These are phyloP conservation scores for Fusarium floridanum DNA, from an alignment of 2,329 filamentous ascomycete genomes.

Conservation along the genomic window DNA sequence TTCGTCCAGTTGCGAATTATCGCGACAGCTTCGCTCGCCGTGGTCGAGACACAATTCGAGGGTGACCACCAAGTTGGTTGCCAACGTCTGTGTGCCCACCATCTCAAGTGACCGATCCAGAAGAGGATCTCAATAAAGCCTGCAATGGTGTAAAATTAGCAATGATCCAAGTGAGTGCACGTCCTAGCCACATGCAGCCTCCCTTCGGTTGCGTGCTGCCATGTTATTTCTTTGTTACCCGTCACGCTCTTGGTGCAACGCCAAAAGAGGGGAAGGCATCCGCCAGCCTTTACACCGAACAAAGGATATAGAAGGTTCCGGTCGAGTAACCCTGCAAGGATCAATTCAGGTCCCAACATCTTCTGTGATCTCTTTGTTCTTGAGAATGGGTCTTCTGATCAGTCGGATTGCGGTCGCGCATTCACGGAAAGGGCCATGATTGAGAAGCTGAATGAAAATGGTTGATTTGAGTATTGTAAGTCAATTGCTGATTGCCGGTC, in stretches of 20 bases:
- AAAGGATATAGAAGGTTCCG: slow-evolving; percentile 21
- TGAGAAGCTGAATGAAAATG: not conserved
- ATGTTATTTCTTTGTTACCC: slow-evolving; percentile 33
- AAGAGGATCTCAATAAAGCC: slow-evolving; percentile 35
- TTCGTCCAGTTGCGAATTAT: not conserved
- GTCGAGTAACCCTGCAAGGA: not conserved
- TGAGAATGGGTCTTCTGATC: not conserved
- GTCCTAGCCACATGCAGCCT: slow-evolving; percentile 8
- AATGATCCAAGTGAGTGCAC: not conserved
- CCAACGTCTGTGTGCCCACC: not conserved
- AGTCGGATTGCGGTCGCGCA: not conserved
- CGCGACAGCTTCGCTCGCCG: not conserved
- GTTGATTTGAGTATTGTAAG: slow-evolving; percentile 25
- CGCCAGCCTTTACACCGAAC: slow-evolving; percentile 4
- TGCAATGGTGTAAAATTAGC: slow-evolving; percentile 27
- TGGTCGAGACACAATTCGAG: not conserved
- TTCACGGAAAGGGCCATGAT: slow-evolving; percentile 19
- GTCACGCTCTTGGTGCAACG: not conserved
- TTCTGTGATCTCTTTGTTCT: slow-evolving; percentile 20
- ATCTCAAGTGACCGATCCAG: not conserved
- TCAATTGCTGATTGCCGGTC: not conserved
- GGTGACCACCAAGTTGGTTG: not conserved
- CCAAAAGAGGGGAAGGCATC: slow-evolving; percentile 22
- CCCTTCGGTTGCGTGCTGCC: not conserved
- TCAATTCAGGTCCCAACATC: not conserved